Base-by-base conservation (phyloP, 495 filamentous ascomycete species). In the Wilcoxina mikolae region DNA sequence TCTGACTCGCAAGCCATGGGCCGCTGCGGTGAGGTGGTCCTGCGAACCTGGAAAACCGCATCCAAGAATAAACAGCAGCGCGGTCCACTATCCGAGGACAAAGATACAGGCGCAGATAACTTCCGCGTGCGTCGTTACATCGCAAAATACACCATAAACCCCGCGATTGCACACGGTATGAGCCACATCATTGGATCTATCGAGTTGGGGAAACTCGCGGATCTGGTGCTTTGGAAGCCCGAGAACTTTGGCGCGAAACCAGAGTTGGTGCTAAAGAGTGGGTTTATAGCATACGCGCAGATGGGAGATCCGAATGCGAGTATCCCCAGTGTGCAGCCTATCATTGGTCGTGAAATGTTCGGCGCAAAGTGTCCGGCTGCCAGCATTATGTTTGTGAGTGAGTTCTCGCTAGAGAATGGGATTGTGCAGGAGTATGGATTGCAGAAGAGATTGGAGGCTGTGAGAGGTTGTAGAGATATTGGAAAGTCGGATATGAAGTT, bases 1-100 rank as follows among this genome's bases (percentile, higher is more conserved):
- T 87, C 82, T 2, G 91, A 98, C 71, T 91, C 85, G 15, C 91
- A 98, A 69, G 91, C 91, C 47, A 98, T 98, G 91, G 91, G 91
- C 51, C 83, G 91, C 42, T 93, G 86, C 66, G 91, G 91, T 53
- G 91, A 98, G 69, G 91, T 98, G 43, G 80, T 98, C 56, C 73
- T 94, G 44, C 79, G 91, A 12, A 98, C 93, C 0, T 98, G 91
- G 91, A 87, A 95, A 68, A 98, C 91, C 2, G 91, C 91, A 0
- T 89, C 94, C 70, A 98, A 98, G 77, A 98, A 98, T 65, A 95
- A 94, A 69, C 62, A 78, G 12, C 91, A 98, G 70, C 74, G 91
- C 4, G 93, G 93, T 0, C 52, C 68, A 0, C 65, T 98, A 18
- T 69, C 73, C 11, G 82, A 94, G 69, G 91, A 98, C 61, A 75